Evolutionary conservation across 192 early-diverging fungal genomes (phyloP).

Genomic region (Chytriomyces sp.): DNA sequence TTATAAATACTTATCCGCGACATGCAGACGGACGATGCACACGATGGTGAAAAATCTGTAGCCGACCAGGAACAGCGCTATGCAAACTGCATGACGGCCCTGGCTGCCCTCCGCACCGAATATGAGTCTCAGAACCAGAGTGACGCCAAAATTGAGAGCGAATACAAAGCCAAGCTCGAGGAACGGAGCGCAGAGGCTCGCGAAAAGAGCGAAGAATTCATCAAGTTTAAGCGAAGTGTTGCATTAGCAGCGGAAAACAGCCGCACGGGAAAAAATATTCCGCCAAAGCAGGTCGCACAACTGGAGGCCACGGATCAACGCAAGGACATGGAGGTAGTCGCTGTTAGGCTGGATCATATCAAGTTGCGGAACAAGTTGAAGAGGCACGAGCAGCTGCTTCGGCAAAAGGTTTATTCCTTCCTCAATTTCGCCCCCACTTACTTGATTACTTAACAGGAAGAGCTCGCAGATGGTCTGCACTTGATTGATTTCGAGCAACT

Average conservation of each 20-base stretch:
- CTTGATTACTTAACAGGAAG: slow-evolving; percentile 44
- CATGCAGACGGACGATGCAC: slow-evolving; percentile 52
- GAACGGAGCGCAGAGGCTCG: slow-evolving; percentile 46
- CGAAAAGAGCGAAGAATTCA: slow-evolving; percentile 51
- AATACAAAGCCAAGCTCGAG: slow-evolving; percentile 49
- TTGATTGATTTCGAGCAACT: slow-evolving; percentile 70
- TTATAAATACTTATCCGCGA: neutral
- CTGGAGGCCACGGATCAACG: slow-evolving; percentile 51
- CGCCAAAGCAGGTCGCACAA: slow-evolving; percentile 50
- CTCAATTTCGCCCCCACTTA: neutral
- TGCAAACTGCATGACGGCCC: slow-evolving; percentile 42
- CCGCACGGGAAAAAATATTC: slow-evolving; percentile 53
- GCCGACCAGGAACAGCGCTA: slow-evolving; percentile 60
- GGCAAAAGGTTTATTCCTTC: slow-evolving; percentile 49
- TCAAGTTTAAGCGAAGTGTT: slow-evolving; percentile 48
- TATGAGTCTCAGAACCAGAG: slow-evolving; percentile 39
- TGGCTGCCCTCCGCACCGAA: slow-evolving; percentile 40
- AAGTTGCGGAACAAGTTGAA: slow-evolving; percentile 60
- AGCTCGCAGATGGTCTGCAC: slow-evolving; percentile 64
- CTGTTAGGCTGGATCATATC: slow-evolving; percentile 62
- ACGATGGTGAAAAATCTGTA: slow-evolving; percentile 53
- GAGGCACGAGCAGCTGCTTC: slow-evolving; percentile 53
- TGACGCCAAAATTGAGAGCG: slow-evolving; percentile 43
- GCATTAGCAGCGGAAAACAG: slow-evolving; percentile 55
- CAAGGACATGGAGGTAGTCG: slow-evolving; percentile 61